Base-by-base conservation (phyloP, 2,329 filamentous ascomycete genomes). In the Pezicula radicicola region DNA sequence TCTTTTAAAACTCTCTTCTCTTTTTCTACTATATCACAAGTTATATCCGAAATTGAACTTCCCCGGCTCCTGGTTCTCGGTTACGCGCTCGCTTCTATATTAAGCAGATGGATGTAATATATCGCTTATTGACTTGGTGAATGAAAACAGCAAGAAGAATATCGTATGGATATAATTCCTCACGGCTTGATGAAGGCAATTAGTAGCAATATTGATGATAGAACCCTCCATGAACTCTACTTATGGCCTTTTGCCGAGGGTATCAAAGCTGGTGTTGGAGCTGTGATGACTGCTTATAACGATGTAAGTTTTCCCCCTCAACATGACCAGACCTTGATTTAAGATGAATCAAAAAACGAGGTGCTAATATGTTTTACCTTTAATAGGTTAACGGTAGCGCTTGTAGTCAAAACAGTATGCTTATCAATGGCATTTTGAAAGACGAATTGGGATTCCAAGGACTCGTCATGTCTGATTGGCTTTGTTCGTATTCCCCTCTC, bases 231-330 rank as follows among this genome's bases (percentile, higher is more conserved):
- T 60, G 83, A 85, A 61, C 68, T 83, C 2, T 83, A 83, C 55
- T 65, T 76, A 6, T 84, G 81, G 81, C 80, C 81, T 2, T 84
- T 84, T 66, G 76, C 76, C 30, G 64, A 70, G 41, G 66, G 64
- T 7, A 62, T 96, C 42, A 82, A 80, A 55, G 89, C 88, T 12
- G 90, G 90, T 25, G 89, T 91, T 5, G 88, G 83, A 1, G 85
- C 85, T 7, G 75, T 95, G 49, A 95, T 96, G 91, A 91, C 89
- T 66, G 82, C 84, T 2, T 96, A 96, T 60, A 87, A 89, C 64
- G 83, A 82, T 62, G 70, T 74, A 55, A 43, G 62, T 33, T 33
- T 33, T 2, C 30, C 9, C 3, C 9, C 3, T 10, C 30, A 33
- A 10, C 3, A 13, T 33, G 9, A 13, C 3, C 2, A 12, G 9